phyloP scores from a whole-genome alignment of 2,329 filamentous ascomycete genomes.

The Talaromyces sp. region DNA sequence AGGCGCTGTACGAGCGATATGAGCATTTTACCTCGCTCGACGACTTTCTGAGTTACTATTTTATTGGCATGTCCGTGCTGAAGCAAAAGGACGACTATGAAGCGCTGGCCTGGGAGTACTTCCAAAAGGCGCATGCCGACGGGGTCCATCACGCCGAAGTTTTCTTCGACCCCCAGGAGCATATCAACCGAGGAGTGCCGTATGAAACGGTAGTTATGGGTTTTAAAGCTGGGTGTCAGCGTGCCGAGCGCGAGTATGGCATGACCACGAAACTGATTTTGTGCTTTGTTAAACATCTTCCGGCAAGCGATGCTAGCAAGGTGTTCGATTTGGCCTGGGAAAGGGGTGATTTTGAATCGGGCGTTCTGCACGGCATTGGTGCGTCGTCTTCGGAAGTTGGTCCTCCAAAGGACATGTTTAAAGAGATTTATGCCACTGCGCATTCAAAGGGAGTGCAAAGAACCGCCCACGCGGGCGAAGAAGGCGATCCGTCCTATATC shows the following conservation, averaged over 20 bases:
- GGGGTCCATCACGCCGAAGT: constrained; percentile 69
- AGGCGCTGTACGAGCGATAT: constrained; percentile 60
- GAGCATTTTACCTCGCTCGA: constrained; percentile 64
- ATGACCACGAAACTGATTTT: constrained; percentile 63
- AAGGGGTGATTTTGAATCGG: constrained; percentile 38
- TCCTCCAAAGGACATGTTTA: constrained; percentile 55
- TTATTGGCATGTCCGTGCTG: constrained; percentile 68
- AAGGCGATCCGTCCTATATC: constrained; percentile 65
- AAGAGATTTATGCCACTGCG: constrained; percentile 56
- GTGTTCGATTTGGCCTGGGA: constrained; percentile 37
- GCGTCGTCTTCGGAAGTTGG: constrained; percentile 60
- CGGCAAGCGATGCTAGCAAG: constrained; percentile 51
- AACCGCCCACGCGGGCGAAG: constrained; percentile 74
- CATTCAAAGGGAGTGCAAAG: constrained; percentile 49
- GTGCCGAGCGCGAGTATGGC: constrained; percentile 59
- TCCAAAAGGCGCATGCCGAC: constrained; percentile 58
- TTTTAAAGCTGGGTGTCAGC: constrained; percentile 54
- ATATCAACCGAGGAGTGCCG: constrained; percentile 57
- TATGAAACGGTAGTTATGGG: constrained; percentile 62
- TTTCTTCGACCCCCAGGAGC: constrained; percentile 78
- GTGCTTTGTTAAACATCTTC: constrained; percentile 68
- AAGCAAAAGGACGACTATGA: constrained; percentile 64
- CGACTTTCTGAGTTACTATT: constrained; percentile 76
- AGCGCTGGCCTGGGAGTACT: constrained; percentile 67
- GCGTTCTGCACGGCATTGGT: constrained; percentile 58